These are phyloP conservation scores for Yarrowia sp. DNA, from an alignment of 805 yeast species.

Conservation along the genomic window DNA sequence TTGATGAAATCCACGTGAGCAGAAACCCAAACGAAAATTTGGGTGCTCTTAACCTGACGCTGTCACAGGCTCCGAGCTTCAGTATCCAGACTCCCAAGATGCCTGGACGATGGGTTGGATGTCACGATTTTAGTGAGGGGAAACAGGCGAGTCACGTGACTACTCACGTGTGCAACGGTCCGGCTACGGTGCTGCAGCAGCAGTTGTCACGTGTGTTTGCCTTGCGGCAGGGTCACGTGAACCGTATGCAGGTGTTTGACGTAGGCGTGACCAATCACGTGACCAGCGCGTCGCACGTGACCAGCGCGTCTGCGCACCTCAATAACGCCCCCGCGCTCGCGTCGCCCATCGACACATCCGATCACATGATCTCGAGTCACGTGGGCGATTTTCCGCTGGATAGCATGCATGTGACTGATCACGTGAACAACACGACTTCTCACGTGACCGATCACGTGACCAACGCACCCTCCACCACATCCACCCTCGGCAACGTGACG, in stretches of 20 bases:
- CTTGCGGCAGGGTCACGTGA: not conserved
- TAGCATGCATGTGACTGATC: not conserved
- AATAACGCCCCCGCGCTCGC: no score
- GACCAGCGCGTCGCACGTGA: no score
- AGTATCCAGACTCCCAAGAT: conserved; percentile 6
- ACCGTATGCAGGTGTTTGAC: not conserved
- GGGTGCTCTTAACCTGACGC: conserved; percentile 13
- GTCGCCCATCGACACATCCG: not conserved
- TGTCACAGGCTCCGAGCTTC: conserved; percentile 4
- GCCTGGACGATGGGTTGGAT: conserved; percentile 2
- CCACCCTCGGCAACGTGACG: conserved; percentile 15
- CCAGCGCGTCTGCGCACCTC: no score
- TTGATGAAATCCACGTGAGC: conserved; percentile 19
- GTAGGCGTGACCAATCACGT: not conserved
- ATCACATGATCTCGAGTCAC: conserved; percentile 8
- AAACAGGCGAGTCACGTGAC: conserved; percentile 22
- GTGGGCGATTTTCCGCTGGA: conserved; percentile 12
- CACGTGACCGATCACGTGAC: not conserved
- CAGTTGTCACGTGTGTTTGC: conserved; percentile 19
- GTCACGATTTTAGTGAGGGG: conserved; percentile 30
- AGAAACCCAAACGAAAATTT: conserved; percentile 5
- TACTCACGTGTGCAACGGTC: conserved; percentile 6
- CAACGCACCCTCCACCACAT: not conserved
- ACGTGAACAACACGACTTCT: not conserved
- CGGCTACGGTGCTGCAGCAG: conserved; percentile 19